Conservation (phyloP, 2,329 filamentous ascomycete species). For the Penicillium sp. region DNA sequence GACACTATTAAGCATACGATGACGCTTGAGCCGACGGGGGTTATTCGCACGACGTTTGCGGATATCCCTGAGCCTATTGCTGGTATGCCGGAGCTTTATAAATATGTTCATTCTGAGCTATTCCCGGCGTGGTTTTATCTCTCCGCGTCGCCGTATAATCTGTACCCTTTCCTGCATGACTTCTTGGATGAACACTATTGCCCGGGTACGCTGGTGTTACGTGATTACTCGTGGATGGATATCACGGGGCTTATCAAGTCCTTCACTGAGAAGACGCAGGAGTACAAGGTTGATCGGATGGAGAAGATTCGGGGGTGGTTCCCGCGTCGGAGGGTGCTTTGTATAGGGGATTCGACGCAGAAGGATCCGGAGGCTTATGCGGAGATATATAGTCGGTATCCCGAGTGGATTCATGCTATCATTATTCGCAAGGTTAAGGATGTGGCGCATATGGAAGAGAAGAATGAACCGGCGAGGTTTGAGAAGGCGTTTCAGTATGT, state of each 20-base stretch:
- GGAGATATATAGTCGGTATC: conserved; percentile 67
- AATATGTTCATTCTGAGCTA: conserved; percentile 58
- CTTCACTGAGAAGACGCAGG: conserved; percentile 75
- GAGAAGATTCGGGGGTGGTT: conserved; percentile 76
- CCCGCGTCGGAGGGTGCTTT: conserved; percentile 74
- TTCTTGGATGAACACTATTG: conserved; percentile 74
- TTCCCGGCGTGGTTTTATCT: conserved; percentile 86
- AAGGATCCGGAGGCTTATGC: conserved; percentile 88
- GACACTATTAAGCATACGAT: conserved; percentile 93
- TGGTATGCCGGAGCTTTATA: conserved; percentile 85
- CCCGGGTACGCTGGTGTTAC: conserved; percentile 75
- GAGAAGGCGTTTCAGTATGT: conserved; percentile 77
- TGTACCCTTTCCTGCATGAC: conserved; percentile 78
- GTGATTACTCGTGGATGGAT: conserved; percentile 84
- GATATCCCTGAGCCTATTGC: conserved; percentile 68
- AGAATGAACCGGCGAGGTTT: conserved; percentile 74
- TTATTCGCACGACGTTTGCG: conserved; percentile 80
- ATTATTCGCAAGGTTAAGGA: conserved; percentile 82
- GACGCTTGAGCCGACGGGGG: conserved; percentile 76
- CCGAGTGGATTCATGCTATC: conserved; percentile 78
- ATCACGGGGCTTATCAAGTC: conserved; percentile 75
- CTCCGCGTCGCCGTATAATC: conserved; percentile 88
- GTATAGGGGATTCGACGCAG: conserved; percentile 88
- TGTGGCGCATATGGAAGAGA: conserved; percentile 70
- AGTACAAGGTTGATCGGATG: conserved; percentile 83